A percentile compares a stretch with the other conserved stretches of the same genome.
phyloP scores from a whole-genome alignment of 2,329 filamentous ascomycete genomes.

The Botrytis paeoniae region DNA sequence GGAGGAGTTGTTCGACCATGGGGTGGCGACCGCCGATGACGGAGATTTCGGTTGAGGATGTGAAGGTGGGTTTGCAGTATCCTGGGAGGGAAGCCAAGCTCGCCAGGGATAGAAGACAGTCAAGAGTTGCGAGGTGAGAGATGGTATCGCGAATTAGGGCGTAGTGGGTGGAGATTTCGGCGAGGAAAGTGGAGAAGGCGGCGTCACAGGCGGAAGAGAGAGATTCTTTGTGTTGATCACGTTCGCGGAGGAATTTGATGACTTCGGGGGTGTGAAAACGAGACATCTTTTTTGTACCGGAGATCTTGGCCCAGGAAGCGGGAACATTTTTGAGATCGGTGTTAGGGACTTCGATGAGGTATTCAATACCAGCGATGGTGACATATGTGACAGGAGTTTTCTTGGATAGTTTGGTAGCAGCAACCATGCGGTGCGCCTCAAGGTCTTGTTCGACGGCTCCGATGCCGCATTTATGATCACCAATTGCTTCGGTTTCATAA shows the following conservation, averaged over 20 bases:
- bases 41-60: conserved; percentile 62
- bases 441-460: conserved; percentile 89
- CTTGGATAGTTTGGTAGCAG: conserved; percentile 69
- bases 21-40: conserved; percentile 80
- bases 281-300: conserved; percentile 86
- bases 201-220: conserved; percentile 86
- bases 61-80: conserved; percentile 74
- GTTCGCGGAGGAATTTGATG: conserved; percentile 74
- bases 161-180: conserved; percentile 77
- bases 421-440: conserved; percentile 68
- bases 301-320: conserved; percentile 92
- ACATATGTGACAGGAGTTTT: conserved; percentile 70
- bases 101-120: conserved; percentile 85
- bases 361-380: conserved; percentile 88
- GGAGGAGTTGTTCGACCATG: conserved; percentile 88
- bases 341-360: conserved; percentile 88
- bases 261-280: conserved; percentile 95
- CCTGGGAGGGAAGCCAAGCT: conserved; percentile 81
- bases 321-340: conserved; percentile 79
- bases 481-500: conserved; percentile 84
- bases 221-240: conserved; percentile 92
- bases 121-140: conserved; percentile 78
- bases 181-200: conserved; percentile 71
- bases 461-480: conserved; percentile 85
- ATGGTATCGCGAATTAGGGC: conserved; percentile 87